Base-by-base conservation (phyloP, 495 filamentous ascomycete species). In the Trichoderma reesei region DNA sequence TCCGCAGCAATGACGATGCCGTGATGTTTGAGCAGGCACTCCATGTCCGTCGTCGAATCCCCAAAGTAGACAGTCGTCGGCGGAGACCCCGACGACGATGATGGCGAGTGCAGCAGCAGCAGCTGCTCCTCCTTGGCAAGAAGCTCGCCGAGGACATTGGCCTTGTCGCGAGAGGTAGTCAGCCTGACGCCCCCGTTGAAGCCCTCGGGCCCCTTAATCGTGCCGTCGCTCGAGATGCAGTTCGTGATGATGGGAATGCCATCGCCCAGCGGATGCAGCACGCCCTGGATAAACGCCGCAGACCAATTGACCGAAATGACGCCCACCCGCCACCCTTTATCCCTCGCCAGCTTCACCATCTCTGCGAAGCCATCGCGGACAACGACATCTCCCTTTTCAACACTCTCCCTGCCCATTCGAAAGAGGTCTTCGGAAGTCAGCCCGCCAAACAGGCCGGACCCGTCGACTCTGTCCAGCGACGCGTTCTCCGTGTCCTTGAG, bases 291-390 rank as follows among this genome's bases (percentile, higher is more conserved):
- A 63, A 79, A 80, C n/a, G 70, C 68, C 0, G 68, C 48, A 4
- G 73, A 76, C 78, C 77, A 80, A 54, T 81, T 80, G 2, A 81
- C 76, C 13, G 74, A 78, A 8, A 80, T 69, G 3, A 81, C 67
- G 31, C 68, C 71, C 60, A 77, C 67, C 38, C 67, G 67, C 73
- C 66, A 71, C 5, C 67, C 72, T 48, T 65, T 44, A 5, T 44
- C 34, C 5, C 63, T 2, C 33, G 66, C 67, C 38, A 56, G 36
- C 38, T 61, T 41, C 34, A 77, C 61, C 42, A 81, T 73, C 18
- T 63, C 62, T 41, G 16, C 46, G 56, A 80, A 78, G 1, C 79
- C 79, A 1, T 65, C 66, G 37, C 79, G 60, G 0, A 80, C 62
- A 31, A 8, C 60, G 3, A 80, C 70, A 14, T 42, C 62, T 16